Evolutionary conservation across 306 rosid genomes (phyloP), one percentile per base, ranked within the genome.

Genomic region (Quercus glauca): DNA sequence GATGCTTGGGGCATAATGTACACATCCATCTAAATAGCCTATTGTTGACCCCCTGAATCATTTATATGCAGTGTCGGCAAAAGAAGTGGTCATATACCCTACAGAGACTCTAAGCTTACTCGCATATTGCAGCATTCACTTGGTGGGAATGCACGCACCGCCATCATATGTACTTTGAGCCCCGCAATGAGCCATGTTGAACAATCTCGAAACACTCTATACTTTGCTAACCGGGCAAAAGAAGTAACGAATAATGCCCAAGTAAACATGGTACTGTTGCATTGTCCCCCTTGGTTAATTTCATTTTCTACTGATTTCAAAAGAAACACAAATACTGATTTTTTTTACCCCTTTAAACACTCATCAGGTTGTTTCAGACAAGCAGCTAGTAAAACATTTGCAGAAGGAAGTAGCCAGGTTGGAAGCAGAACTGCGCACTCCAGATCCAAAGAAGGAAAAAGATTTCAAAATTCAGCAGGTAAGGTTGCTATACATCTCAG

Each of bases 71-170:
- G 99, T 79, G 87, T 87, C 59, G 99, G 99, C 72, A 96, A 96
- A 86, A 90, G 85, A 88, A 90, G 93, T 71, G 99, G 98, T 1
- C 99, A 96, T 79, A 83, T 96, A 86, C 99, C 99, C 69, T 96
- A 96, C 57, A 89, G 99, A 89, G 93, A 96, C 87, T 96, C 99
- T 33, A 96, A 96, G 86, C 98, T 96, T 57, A 96, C 99, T 20
- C 98, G 99, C 77, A 96, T 96, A 80, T 79, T 96, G 85, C 99
- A 96, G 82, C 99, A 93, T 70, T 96, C 99, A 25, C 98, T 96
- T 25, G 99, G 99, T 61, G 99, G 99, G 82, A 96, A 96, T 84
- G 97, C 99, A 73, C 96, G 98, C 72, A 96, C 99, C n/a, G 99
- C 99, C 80, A 96, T 96, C 70, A 85, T 96, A 71, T 96, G 99